Evolutionary conservation across 1,284 basidiomycete genomes (phyloP), one percentile per base, ranked within the genome.

Genomic region (Porodaedalea pini): DNA sequence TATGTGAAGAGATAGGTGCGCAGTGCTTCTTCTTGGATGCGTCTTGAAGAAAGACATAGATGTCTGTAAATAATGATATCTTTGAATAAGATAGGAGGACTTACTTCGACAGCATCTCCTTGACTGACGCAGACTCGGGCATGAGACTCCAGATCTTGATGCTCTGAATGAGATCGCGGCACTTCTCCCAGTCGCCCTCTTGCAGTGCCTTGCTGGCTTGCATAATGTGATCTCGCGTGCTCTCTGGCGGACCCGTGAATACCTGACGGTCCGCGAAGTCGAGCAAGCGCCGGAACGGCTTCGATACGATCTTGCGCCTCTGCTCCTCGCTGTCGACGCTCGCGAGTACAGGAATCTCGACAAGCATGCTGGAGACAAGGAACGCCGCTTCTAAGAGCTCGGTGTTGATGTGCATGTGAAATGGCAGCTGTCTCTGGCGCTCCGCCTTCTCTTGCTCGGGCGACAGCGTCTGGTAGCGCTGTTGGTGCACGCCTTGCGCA

Each of bases 351-450:
- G 97, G 97, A 23, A 99, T 94, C 75, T 99, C 97, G 53, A 98
- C 88, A 41, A 99, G 81, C 97, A 99, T 99, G 74, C 93, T 97
- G 17, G 93, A 96, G 39, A 97, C 94, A 43, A 99, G 80, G 80
- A 98, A 99, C 6, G 94, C 95, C 43, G 94, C 95, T 74, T 99
- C 97, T 61, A 99, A 80, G 27, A 99, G 78, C 73, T 99, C 97
- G 13, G 97, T 92, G 77, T 99, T 99, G 76, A 99, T 96, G 76
- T 99, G 97, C 90, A 99, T 93, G 74, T 99, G 97, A 88, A 99
- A 99, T 32, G 97, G 97, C 23, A 99, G 80, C 68, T 98, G 92
- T 47, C 96, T 84, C 65, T 94, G 91, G 66, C 94, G 92, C 73
- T 99, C 97, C 5, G 94, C 86, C 70, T 94, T 92, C 73, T 99